Evolutionary conservation across 139 green algal genomes (phyloP).

Genomic region (Chlamydomonas applanata): DNA sequence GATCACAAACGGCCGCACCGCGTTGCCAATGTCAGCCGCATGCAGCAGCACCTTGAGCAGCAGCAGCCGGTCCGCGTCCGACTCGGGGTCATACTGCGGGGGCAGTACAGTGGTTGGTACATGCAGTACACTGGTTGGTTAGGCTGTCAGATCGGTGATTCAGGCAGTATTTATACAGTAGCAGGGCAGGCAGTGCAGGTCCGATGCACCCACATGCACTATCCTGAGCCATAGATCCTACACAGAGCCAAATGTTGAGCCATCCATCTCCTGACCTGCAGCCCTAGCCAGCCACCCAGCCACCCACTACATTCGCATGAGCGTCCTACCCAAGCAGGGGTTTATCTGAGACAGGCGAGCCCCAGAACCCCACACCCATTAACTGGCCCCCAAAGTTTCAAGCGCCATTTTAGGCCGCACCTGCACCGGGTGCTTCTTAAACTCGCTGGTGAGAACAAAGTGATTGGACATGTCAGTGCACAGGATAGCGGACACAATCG

Average conservation of each 20-base stretch:
- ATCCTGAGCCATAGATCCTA: not conserved
- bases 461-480: conserved; percentile 71
- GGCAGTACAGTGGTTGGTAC: not conserved
- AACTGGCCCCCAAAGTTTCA: not conserved
- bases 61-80: conserved; percentile 51
- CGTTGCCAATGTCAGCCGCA: conserved; percentile 61
- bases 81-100: conserved; percentile 37
- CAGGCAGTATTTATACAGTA: too few species aligned
- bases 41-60: conserved; percentile 56
- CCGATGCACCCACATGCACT: not conserved
- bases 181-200: not conserved
- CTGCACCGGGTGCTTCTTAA: conserved; percentile 28
- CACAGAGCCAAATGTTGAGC: too few species aligned
- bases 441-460: conserved; percentile 56
- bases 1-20: conserved; percentile 47
- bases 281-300: too few species aligned
- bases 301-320: too few species aligned
- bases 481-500: conserved; percentile 55
- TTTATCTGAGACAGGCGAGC: too few species aligned
- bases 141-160: too few species aligned
- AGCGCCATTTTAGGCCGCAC: too few species aligned
- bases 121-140: too few species aligned
- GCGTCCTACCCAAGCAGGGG: too few species aligned
- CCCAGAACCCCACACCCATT: too few species aligned
- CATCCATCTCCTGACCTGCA: too few species aligned